Conservation (phyloP, 345 rosid species). For the Eucalyptus decipiens region DNA sequence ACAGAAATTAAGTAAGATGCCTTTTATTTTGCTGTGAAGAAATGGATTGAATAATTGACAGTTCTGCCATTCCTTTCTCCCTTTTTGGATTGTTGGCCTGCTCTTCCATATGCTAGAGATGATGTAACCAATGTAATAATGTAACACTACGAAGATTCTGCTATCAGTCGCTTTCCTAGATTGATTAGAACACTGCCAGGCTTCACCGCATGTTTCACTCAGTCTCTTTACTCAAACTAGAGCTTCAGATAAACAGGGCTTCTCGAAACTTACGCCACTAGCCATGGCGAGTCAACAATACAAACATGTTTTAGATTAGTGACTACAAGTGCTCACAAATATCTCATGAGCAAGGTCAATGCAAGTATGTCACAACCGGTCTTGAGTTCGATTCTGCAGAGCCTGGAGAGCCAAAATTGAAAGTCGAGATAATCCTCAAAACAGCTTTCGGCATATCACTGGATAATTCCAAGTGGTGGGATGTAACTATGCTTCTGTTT, state of each 20-base stretch:
- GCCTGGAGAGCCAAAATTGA: neutral
- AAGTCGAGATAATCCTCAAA: slow-evolving; percentile 2
- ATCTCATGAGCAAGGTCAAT: slow-evolving; percentile 6
- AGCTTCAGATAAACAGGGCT: neutral
- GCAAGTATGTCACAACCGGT: slow-evolving; percentile 15
- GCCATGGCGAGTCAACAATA: neutral
- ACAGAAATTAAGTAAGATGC: neutral
- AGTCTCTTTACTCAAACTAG: neutral
- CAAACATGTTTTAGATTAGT: neutral
- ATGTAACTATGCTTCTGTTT: slow-evolving; percentile 2
- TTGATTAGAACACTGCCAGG: neutral
- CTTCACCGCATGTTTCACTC: neutral
- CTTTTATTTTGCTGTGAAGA: neutral
- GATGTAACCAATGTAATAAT: neutral
- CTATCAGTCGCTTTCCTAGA: neutral
- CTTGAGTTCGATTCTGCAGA: slow-evolving; percentile 7
- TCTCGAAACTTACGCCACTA: neutral
- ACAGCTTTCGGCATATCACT: neutral
- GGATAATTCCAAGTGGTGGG: slow-evolving; percentile 7
- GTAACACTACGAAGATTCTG: neutral
- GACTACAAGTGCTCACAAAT: neutral
- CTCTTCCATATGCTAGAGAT: neutral
- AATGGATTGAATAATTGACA: neutral
- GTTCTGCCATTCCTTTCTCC: neutral
- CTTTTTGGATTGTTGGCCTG: neutral